Conservation (phyloP, 2,329 filamentous ascomycete species). For the Biscogniauxia mediterranea region DNA sequence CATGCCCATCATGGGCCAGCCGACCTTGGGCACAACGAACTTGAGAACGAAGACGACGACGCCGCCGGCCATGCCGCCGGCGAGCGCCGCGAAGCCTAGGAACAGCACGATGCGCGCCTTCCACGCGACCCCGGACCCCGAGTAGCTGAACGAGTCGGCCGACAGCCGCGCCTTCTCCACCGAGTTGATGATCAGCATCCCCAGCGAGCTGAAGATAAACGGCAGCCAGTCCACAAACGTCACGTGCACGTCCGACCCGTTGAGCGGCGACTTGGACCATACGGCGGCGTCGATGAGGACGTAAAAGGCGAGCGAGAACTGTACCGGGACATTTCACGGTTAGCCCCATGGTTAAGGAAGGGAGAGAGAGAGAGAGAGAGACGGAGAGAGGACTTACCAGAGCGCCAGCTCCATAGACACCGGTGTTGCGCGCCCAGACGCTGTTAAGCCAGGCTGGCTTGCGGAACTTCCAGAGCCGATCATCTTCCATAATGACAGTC, state of each 20-base stretch:
- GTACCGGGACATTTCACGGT: background rate
- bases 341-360: constrained; percentile 8
- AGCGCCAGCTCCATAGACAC: constrained; percentile 62
- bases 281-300: constrained; percentile 66
- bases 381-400: constrained; percentile 48
- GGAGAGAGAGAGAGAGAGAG: background rate
- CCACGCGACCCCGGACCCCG: constrained; percentile 63
- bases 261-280: constrained; percentile 61
- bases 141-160: constrained; percentile 62
- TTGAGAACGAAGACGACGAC: constrained; percentile 68
- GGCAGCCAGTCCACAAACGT: constrained; percentile 70
- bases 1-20: constrained; percentile 62
- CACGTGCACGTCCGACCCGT: constrained; percentile 61
- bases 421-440: constrained; percentile 60
- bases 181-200: constrained; percentile 71
- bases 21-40: constrained; percentile 56
- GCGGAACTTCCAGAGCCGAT: constrained; percentile 66
- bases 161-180: constrained; percentile 66
- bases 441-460: constrained; percentile 67
- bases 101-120: constrained; percentile 68
- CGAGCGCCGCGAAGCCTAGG: constrained; percentile 63
- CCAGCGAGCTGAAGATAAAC: constrained; percentile 63
- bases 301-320: constrained; percentile 70
- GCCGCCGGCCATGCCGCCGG: constrained; percentile 66
- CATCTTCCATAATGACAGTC: constrained; percentile 54